These are phyloP conservation scores for Ceratocystis cacaofunesta DNA, from an alignment of 2,329 filamentous ascomycete genomes.

Conservation along the genomic window DNA sequence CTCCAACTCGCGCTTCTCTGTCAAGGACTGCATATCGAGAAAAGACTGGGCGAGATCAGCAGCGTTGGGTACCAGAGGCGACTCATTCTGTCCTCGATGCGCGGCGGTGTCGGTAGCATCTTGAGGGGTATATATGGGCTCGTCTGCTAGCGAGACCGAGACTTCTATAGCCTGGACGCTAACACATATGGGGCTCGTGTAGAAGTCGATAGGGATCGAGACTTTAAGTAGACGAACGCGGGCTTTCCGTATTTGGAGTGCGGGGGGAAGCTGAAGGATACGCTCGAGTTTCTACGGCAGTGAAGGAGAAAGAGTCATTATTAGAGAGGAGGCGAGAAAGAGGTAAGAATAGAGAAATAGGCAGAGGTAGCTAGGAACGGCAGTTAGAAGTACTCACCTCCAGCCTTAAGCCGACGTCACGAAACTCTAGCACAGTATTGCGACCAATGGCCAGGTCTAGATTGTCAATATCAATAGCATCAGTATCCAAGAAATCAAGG, in stretches of 20 bases:
- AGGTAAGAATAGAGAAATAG: background rate
- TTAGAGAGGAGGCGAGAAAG: constrained; percentile 3
- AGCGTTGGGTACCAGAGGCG: constrained; percentile 45
- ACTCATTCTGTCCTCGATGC: constrained; percentile 16
- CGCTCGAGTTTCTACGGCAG: constrained; percentile 60
- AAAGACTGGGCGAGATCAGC: constrained; percentile 66
- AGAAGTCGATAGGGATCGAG: constrained; percentile 77
- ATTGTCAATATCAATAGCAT: constrained; percentile 72
- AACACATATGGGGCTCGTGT: constrained; percentile 66
- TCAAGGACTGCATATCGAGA: constrained; percentile 51
- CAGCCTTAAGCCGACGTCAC: constrained; percentile 68
- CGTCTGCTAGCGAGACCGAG: constrained; percentile 37
- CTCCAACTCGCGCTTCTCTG: constrained; percentile 53
- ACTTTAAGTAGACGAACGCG: constrained; percentile 62
- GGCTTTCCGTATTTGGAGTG: constrained; percentile 57
- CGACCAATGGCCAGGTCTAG: constrained; percentile 72
- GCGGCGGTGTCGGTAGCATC: background rate
- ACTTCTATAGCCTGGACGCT: constrained; percentile 72
- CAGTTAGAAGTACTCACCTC: constrained; percentile 39
- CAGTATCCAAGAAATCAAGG: constrained; percentile 75
- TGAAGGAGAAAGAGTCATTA: background rate
- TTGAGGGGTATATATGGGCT: background rate
- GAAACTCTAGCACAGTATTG: constrained; percentile 69
- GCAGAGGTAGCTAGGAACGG: background rate
- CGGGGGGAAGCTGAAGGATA: constrained; percentile 57